phyloP scores from a whole-genome alignment of 176 grass and related monocot species.

The Puya raimondii region DNA sequence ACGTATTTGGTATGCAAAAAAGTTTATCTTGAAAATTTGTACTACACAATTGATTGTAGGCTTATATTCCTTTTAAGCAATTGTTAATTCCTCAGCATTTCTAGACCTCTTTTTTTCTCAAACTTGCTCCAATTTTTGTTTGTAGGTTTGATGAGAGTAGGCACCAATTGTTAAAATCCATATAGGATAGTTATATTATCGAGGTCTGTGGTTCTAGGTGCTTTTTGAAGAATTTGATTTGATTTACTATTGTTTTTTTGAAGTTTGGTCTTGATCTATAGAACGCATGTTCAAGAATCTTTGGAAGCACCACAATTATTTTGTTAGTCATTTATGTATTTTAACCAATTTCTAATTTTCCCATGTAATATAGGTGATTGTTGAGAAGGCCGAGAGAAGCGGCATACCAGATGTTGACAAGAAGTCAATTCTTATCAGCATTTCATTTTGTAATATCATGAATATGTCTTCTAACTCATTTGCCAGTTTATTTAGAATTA shows the following conservation, averaged over 20 bases:
- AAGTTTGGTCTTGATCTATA: no score
- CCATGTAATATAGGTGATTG: slow-evolving; percentile 69
- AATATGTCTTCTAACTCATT: neutral
- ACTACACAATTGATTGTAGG: no score
- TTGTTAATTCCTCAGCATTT: no score
- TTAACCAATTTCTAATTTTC: neutral
- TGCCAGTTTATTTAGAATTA: neutral
- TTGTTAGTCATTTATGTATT: neutral
- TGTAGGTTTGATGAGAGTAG: slow-evolving; percentile 35
- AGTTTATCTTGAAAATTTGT: no score
- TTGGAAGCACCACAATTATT: slow-evolving; percentile 24
- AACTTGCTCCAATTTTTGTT: neutral
- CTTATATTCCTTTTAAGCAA: no score
- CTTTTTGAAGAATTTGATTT: no score
- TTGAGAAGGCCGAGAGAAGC: slow-evolving; percentile 89
- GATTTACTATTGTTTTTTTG: no score
- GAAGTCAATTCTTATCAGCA: slow-evolving; percentile 42
- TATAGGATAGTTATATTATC: slow-evolving; percentile 40
- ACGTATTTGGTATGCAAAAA: no score
- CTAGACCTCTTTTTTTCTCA: neutral
- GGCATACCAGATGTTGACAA: slow-evolving; percentile 90
- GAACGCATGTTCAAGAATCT: slow-evolving; percentile 30
- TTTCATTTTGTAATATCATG: neutral
- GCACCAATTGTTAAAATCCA: slow-evolving; percentile 33
- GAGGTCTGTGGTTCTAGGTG: slow-evolving; percentile 40